Evolutionary conservation across 306 rosid species (phyloP), one percentile per base, ranked within the genome.

Genomic region (Carpinus fangiana): DNA sequence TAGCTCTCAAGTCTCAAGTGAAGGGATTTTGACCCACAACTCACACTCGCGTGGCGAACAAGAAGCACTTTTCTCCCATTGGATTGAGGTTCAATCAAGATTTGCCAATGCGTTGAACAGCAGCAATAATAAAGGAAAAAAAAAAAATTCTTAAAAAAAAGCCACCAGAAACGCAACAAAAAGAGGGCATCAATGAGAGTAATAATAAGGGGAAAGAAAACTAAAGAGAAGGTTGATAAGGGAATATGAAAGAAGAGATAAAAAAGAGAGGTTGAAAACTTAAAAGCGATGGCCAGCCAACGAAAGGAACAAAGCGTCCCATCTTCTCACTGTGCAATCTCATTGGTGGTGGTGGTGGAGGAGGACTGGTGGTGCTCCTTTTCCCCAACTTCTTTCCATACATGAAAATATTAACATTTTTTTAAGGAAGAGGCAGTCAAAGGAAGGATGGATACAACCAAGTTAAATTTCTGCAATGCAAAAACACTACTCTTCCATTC

Each of bases 391-490:
- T 16, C 8, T 62, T 28, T 69, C 12, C 48, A 62, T 54, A 46
- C 59, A 47, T 73, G 21, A 54, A 18, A 17, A 12, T 10, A 23
- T 31, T 2, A 5, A 26, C 14, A 51, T 46, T 6, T 21, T 6
- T 8, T 18, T 0, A 47, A 60, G 14, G 4, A 41, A 31, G 34
- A 34, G 26, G 21, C 74, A 20, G 69, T 21, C 14, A 59, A 18
- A 18, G 8, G 23, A 18, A 81, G 45, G 70, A 57, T 65, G 36
- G 70, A 57, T 65, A 7, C 78, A 75, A 81, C 81, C 65, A 65
- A 65, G 21, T 11, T 38, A 67, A 68, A 80, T 77, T 80, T 72
- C 79, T 50, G 68, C 59, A 78, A 64, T 11, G 12, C 81, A 89
- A 84, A 76, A 62, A n/a, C 80, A 74, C 45, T 41, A 41, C 45